These are phyloP conservation scores for Botrytis fabae DNA, from an alignment of 2,329 filamentous ascomycete species.

Conservation along the genomic window DNA sequence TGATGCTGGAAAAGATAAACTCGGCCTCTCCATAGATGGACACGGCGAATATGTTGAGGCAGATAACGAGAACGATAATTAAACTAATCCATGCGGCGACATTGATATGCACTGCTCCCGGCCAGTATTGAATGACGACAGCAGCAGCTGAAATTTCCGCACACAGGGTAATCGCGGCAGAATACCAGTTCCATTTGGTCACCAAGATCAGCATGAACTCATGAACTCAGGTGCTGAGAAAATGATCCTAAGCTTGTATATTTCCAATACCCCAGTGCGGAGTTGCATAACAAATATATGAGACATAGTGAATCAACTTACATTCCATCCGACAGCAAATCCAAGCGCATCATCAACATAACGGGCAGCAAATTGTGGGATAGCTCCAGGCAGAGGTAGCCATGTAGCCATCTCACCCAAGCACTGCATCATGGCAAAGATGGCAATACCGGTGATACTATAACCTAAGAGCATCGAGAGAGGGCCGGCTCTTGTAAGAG, in stretches of 20 bases:
- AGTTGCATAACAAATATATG: too few species aligned
- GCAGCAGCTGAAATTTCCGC: constrained; percentile 53
- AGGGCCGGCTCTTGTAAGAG: constrained; percentile 55
- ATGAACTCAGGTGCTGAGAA: neutral
- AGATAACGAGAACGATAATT: constrained; percentile 43
- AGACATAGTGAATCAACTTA: constrained; percentile 63
- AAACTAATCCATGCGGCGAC: constrained; percentile 45
- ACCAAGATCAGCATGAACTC: constrained; percentile 21
- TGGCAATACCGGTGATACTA: constrained; percentile 51
- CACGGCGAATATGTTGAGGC: constrained; percentile 58
- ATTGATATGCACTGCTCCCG: constrained; percentile 35
- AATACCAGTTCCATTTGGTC: constrained; percentile 38
- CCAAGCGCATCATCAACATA: constrained; percentile 54
- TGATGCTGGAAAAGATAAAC: constrained; percentile 59
- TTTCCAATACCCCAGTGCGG: neutral
- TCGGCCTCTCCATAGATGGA: constrained; percentile 61
- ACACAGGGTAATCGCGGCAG: constrained; percentile 40
- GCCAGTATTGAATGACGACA: constrained; percentile 53
- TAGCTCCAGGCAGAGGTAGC: constrained; percentile 53
- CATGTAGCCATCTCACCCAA: constrained; percentile 55
- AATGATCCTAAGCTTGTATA: neutral
- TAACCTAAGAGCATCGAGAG: constrained; percentile 55
- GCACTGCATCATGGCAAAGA: constrained; percentile 52
- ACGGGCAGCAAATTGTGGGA: constrained; percentile 48
- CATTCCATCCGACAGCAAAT: constrained; percentile 59